Base-by-base conservation (phyloP, 2,329 filamentous ascomycete genomes). In the Neurospora crassa region DNA sequence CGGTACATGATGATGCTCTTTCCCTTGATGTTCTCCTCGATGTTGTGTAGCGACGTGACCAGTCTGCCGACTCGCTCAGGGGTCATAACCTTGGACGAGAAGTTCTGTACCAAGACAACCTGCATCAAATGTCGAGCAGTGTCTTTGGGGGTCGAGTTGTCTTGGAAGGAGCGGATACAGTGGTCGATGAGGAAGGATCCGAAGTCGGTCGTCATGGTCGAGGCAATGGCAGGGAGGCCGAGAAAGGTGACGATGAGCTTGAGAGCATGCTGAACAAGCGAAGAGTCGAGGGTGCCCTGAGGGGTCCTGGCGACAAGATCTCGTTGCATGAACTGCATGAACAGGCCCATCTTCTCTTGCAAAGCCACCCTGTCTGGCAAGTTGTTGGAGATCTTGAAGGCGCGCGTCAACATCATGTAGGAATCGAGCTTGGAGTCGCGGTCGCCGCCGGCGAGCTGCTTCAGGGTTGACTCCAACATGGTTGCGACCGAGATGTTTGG, bases 391-490 rank as follows among this genome's bases (percentile, higher is more conserved):
- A 91, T 87, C 79, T 93, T 92, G 76, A 97, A 83, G 4, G 91
- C 90, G 42, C 89, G 87, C 41, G 91, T 88, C 67, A 99, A 84
- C 77, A 91, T 91, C 78, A 90, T 89, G 78, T 99, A 98, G 68
- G 94, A 93, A 81, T 99, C 96, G 41, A 96, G 81, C 75, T 91
- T 91, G 14, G 89, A 90, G 71, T 89, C 87, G 70, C 91, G 86
- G 75, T 94, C 91, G 40, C 89, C 84, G 29, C 92, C 90, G 45
- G 91, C 92, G 68, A 99, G 86, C 80, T 96, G 92, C 80, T 92
- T 90, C 43, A 93, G 87, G 5, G 93, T 89, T 0, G 93, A 96
- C 76, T 97, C 92, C 74, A 98, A 82, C 90, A 97, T 96, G 76
- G 89, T 89, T 74, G 87, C 86, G 71, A 97, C 89, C 47, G 87